phyloP scores from a whole-genome alignment of 768 basidiomycete species.

The Rubroboletus satanas region DNA sequence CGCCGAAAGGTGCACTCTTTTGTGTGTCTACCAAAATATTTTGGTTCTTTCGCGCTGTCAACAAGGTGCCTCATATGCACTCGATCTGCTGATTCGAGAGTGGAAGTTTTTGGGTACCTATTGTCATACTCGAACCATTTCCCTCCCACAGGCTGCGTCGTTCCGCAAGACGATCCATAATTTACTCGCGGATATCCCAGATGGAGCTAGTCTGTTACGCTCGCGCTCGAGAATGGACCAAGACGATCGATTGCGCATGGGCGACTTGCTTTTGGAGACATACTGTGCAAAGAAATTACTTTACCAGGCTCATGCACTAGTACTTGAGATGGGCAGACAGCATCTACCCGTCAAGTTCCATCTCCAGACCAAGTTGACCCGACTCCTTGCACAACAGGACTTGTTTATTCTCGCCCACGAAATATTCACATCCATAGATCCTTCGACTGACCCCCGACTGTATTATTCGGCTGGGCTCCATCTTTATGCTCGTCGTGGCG shows the following conservation, averaged over 20 bases:
- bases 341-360: conserved; percentile 27
- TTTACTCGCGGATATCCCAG: conserved; percentile 30
- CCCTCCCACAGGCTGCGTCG: conserved; percentile 14
- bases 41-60: conserved; percentile 35
- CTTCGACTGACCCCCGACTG: conserved; percentile 13
- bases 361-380: conserved; percentile 37
- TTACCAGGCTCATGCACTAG: conserved; percentile 39
- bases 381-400: conserved; percentile 40
- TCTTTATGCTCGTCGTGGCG: conserved; percentile 51
- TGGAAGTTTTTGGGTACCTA: conserved; percentile 33
- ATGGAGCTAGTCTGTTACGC: conserved; percentile 29
- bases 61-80: conserved; percentile 29
- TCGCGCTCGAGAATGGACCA: conserved; percentile 23
- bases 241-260: conserved; percentile 30
- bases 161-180: conserved; percentile 29
- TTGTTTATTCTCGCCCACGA: conserved; percentile 42
- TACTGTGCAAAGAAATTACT: conserved; percentile 33
- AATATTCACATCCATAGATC: conserved; percentile 36
- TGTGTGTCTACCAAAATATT: conserved; percentile 36
- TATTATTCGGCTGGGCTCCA: conserved; percentile 46
- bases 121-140: conserved; percentile 5
- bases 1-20: conserved; percentile 20
- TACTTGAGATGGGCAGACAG: conserved; percentile 39
- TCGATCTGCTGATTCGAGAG: conserved; percentile 40
- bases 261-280: conserved; percentile 41